Conservation (phyloP, 805 yeast genomes). For the Lachancea sp. region DNA sequence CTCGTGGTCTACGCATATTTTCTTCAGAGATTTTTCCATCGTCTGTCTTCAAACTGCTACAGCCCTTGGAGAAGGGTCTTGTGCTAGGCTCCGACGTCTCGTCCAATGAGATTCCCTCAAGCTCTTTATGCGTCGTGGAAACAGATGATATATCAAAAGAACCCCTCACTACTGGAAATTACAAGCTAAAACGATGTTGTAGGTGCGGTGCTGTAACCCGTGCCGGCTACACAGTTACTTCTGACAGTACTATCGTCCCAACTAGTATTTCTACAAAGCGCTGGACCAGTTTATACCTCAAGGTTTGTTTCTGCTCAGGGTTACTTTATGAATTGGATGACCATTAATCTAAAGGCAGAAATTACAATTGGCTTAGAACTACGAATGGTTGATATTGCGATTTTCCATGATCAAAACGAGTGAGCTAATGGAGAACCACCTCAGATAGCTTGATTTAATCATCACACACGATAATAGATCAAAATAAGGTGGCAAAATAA, state of each 20-base stretch:
- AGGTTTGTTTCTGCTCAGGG: slow-evolving; percentile 34
- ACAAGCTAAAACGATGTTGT: slow-evolving; percentile 40
- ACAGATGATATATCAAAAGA: slow-evolving; percentile 33
- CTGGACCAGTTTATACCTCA: slow-evolving; percentile 33
- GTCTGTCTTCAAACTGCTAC: slow-evolving; percentile 34
- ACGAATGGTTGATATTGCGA: too few species aligned
- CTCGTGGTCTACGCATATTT: slow-evolving; percentile 28
- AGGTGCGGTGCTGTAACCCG: slow-evolving; percentile 47
- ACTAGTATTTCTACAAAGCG: slow-evolving; percentile 31
- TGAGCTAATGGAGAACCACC: too few species aligned
- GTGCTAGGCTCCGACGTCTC: slow-evolving; percentile 42
- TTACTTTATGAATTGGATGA: slow-evolving; percentile 26
- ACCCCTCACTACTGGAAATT: slow-evolving; percentile 19
- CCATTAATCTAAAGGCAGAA: background rate
- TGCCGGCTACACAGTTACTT: slow-evolving; percentile 30
- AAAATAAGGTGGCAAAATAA: too few species aligned
- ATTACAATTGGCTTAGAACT: too few species aligned
- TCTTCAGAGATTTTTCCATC: slow-evolving; percentile 28
- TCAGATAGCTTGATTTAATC: too few species aligned
- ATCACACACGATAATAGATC: too few species aligned
- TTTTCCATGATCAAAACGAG: too few species aligned
- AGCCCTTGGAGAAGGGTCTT: slow-evolving; percentile 29
- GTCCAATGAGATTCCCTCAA: slow-evolving; percentile 16
- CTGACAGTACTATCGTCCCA: slow-evolving; percentile 32
- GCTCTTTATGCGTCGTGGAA: slow-evolving; percentile 32